Conservation (phyloP, 2,329 filamentous ascomycete species). For the Diaporthe citriasiana region DNA sequence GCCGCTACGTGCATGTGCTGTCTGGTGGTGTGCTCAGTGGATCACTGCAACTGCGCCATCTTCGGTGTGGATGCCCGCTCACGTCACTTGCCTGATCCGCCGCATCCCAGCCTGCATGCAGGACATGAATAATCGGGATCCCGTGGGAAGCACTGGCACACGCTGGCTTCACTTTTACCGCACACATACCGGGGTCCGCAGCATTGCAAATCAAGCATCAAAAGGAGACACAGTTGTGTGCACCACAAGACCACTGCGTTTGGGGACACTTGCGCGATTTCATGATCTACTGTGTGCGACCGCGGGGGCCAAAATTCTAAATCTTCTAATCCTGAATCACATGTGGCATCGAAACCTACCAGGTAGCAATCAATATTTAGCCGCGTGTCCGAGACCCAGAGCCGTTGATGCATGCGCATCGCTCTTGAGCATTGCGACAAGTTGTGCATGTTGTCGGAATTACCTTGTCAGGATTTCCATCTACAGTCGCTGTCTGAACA, state of each 20-base stretch:
- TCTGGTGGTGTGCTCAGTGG: constrained; percentile 9
- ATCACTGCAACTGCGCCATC: constrained; percentile 23
- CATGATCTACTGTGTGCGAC: constrained; percentile 12
- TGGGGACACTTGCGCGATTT: constrained; percentile 25
- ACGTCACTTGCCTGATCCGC: constrained; percentile 13
- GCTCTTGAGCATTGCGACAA: neutral
- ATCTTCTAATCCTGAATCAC: constrained; percentile 24
- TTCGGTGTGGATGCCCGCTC: constrained; percentile 20
- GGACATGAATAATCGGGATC: constrained; percentile 1
- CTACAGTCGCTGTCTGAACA: constrained; percentile 9
- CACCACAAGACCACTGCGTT: neutral
- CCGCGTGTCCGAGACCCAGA: neutral
- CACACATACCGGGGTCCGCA: neutral
- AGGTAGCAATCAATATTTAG: neutral
- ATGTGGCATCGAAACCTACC: constrained; percentile 14
- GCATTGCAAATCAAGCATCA: neutral
- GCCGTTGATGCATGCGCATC: neutral
- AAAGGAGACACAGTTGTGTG: neutral
- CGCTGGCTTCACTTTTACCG: neutral
- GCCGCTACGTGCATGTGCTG: constrained; percentile 13
- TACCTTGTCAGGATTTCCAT: constrained; percentile 1
- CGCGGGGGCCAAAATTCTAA: constrained; percentile 4
- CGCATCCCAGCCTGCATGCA: constrained; percentile 18
- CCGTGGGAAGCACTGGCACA: neutral
- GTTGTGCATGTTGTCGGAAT: neutral